Evolutionary conservation across 192 early-diverging fungal genomes (phyloP).

Genomic region (Obelidium mucronatum): DNA sequence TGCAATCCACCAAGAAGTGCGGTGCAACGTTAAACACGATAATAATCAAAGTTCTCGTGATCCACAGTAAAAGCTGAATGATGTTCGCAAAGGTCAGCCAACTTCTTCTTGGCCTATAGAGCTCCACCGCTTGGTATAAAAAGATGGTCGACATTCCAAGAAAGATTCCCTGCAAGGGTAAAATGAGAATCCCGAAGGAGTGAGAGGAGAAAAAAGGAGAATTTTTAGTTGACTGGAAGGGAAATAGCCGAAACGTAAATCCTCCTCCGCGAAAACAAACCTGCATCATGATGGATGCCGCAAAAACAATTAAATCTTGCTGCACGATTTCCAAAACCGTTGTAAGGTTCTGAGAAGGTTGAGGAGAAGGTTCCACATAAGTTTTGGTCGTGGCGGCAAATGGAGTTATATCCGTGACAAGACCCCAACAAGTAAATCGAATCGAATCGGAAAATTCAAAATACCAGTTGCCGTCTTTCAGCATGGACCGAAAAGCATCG

Average conservation of each 20-base stretch:
- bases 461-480: too few relatives aligned
- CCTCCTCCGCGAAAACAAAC: constrained; percentile 3
- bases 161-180: constrained; percentile 38
- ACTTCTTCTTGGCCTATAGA: constrained; percentile 9
- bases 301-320: constrained; percentile 29
- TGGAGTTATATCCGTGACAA: too few relatives aligned
- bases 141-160: constrained; percentile 30
- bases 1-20: constrained; percentile 17
- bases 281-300: constrained; percentile 37
- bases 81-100: constrained; percentile 29
- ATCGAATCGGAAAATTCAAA: too few relatives aligned
- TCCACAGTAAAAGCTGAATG: constrained; percentile 26
- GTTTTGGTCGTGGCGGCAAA: too few relatives aligned
- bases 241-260: background rate
- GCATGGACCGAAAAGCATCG: constrained; percentile 29
- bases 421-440: too few relatives aligned
- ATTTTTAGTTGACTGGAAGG: background rate
- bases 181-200: too few relatives aligned
- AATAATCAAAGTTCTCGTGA: constrained; percentile 24
- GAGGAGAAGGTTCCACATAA: too few relatives aligned
- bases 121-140: constrained; percentile 10
- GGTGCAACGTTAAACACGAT: constrained; percentile 33
- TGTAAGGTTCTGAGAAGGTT: constrained; percentile 1
- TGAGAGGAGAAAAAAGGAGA: background rate
- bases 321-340: constrained; percentile 6